Conservation (phyloP, 2,329 filamentous ascomycete species). For the Fusarium neocosmosporiellum region DNA sequence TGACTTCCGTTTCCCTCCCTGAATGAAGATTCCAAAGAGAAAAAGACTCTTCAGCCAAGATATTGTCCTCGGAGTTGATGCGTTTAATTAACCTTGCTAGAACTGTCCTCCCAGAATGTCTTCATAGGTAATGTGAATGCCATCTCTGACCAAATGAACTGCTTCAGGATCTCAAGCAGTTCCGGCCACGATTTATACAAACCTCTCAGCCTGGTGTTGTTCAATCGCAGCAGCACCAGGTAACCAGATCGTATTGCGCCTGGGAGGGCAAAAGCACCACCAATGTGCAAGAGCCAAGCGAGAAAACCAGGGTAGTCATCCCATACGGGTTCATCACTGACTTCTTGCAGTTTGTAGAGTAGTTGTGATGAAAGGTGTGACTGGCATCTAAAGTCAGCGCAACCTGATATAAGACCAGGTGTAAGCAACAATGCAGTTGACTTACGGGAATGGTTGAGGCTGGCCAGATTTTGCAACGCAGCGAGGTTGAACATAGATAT, state of each 20-base stretch:
- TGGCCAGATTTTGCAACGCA: constrained; percentile 55
- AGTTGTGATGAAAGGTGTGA: constrained; percentile 47
- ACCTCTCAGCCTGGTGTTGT: constrained; percentile 24
- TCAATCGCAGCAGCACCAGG: constrained; percentile 36
- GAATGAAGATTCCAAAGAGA: no score
- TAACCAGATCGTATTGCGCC: constrained; percentile 46
- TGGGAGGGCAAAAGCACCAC: constrained; percentile 50
- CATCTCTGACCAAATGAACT: constrained; percentile 55
- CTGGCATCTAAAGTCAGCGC: constrained; percentile 29
- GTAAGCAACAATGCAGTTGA: neutral
- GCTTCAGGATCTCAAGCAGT: constrained; percentile 45
- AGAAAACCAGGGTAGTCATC: constrained; percentile 48
- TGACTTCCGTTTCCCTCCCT: no score
- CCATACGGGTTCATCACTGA: constrained; percentile 46
- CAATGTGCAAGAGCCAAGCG: constrained; percentile 51
- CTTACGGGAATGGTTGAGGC: constrained; percentile 53
- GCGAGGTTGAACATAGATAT: constrained; percentile 54
- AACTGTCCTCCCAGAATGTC: constrained; percentile 47
- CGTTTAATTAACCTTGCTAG: neutral
- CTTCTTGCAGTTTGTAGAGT: constrained; percentile 47
- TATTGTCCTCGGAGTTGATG: no score
- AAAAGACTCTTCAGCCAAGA: no score
- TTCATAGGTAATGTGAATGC: constrained; percentile 48
- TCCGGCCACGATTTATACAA: constrained; percentile 47
- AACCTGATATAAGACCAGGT: neutral